Evolutionary conservation across 305 asterid genomes (phyloP).

Genomic region (Plantago lanceolata): DNA sequence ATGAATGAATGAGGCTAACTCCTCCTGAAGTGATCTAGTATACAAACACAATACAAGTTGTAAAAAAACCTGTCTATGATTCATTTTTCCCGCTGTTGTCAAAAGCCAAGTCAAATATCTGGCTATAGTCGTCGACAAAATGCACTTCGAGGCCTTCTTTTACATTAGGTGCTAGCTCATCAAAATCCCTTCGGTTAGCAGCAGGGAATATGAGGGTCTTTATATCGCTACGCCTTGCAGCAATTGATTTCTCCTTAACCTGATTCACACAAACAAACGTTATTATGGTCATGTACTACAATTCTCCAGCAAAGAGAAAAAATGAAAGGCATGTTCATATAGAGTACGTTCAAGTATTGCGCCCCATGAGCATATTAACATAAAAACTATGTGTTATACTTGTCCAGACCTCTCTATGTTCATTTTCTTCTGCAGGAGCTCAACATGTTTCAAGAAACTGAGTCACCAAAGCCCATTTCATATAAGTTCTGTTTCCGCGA

Average conservation of each 20-base stretch:
- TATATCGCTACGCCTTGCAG: conserved; percentile 89
- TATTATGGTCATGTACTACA: too few relatives aligned
- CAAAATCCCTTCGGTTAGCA: conserved; percentile 96
- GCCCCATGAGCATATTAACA: too few relatives aligned
- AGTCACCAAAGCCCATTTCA: too few relatives aligned
- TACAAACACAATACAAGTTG: conserved; percentile 12
- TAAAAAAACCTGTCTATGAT: not conserved
- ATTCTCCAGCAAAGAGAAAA: too few relatives aligned
- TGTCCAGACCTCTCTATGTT: too few relatives aligned
- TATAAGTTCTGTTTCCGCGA: too few relatives aligned
- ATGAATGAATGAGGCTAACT: conserved; percentile 27
- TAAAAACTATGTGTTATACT: too few relatives aligned
- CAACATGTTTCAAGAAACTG: too few relatives aligned
- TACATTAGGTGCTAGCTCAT: conserved; percentile 83
- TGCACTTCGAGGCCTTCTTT: conserved; percentile 90
- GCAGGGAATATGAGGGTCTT: conserved; percentile 79
- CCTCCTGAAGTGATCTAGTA: conserved; percentile 20
- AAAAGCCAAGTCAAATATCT: conserved; percentile 71
- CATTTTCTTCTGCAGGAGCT: too few relatives aligned
- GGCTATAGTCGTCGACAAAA: conserved; percentile 77
- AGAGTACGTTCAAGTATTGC: too few relatives aligned
- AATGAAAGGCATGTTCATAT: too few relatives aligned
- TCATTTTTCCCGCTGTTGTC: conserved; percentile 20
- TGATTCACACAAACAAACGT: conserved; percentile 20
- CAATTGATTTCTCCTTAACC: conserved; percentile 96